These are phyloP conservation scores for Trichaptum fuscoviolaceum DNA, from an alignment of 768 basidiomycete genomes.

Conservation along the genomic window DNA sequence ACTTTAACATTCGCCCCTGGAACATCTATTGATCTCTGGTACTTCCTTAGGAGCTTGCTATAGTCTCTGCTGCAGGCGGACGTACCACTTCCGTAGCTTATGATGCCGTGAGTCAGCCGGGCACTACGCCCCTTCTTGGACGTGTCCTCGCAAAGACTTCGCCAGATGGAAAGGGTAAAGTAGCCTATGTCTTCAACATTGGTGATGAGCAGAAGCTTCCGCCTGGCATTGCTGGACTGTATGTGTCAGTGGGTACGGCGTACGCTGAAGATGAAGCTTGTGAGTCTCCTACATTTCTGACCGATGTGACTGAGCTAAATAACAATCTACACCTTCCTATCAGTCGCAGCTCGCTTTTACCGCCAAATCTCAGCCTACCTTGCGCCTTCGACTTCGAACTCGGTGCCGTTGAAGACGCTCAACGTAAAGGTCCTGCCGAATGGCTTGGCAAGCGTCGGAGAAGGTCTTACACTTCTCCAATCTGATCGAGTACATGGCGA, in stretches of 20 bases:
- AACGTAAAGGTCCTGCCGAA: neutral
- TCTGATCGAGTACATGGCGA: neutral
- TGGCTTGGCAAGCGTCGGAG: neutral
- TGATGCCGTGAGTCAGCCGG: neutral
- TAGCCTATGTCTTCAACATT: neutral
- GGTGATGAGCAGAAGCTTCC: neutral
- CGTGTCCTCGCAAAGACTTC: neutral
- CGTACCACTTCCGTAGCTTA: neutral
- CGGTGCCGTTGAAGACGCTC: neutral
- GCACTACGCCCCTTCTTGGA: neutral
- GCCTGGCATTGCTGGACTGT: neutral
- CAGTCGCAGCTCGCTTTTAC: neutral
- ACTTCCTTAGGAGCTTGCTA: neutral
- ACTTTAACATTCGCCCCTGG: too few species aligned
- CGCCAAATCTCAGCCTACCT: neutral
- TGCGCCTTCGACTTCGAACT: neutral
- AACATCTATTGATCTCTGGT: too few species aligned
- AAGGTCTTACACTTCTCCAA: neutral
- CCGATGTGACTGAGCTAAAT: too few species aligned
- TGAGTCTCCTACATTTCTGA: neutral
- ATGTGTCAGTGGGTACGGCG: neutral
- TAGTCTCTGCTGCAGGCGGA: neutral
- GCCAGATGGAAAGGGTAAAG: neutral
- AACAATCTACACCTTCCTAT: neutral
- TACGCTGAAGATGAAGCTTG: neutral